phyloP scores from a whole-genome alignment of 2,329 filamentous ascomycete genomes.

The Rhexocercosporidium sp. region DNA sequence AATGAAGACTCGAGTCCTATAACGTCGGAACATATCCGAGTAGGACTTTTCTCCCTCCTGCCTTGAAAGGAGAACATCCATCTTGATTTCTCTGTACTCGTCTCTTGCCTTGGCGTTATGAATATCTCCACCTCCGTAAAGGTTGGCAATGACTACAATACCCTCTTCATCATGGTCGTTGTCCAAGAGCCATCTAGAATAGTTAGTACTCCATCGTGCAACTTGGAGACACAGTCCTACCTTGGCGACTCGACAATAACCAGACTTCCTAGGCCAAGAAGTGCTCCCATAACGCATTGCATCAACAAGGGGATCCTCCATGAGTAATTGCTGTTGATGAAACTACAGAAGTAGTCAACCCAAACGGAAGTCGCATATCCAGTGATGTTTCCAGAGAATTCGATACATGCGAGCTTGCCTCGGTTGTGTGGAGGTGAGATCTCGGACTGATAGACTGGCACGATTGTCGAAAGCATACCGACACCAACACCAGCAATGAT shows the following conservation, averaged over 20 bases:
- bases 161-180: slow-evolving; percentile 98
- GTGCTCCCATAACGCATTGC: slow-evolving; percentile 92
- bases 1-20: slow-evolving; percentile 91
- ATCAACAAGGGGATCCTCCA: slow-evolving; percentile 90
- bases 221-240: slow-evolving; percentile 49
- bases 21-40: slow-evolving; percentile 91
- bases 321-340: slow-evolving; percentile 80
- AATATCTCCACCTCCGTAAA: slow-evolving; percentile 95
- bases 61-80: slow-evolving; percentile 90
- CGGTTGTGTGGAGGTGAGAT: slow-evolving; percentile 96
- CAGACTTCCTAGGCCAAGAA: slow-evolving; percentile 85
- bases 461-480: slow-evolving; percentile 87
- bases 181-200: slow-evolving; percentile 87
- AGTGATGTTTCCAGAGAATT: slow-evolving; percentile 96
- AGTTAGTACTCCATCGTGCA: slow-evolving; percentile 21
- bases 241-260: slow-evolving; percentile 96
- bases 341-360: slow-evolving; percentile 98
- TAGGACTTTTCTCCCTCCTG: slow-evolving; percentile 96
- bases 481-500: slow-evolving; percentile 86
- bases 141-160: slow-evolving; percentile 96
- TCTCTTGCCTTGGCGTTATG: slow-evolving; percentile 91
- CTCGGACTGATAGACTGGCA: slow-evolving; percentile 92
- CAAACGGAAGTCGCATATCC: slow-evolving; percentile 96
- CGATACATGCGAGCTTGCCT: slow-evolving; percentile 94
- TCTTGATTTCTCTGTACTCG: slow-evolving; percentile 98